These are phyloP conservation scores for Lasiosphaeris hirsuta DNA, from an alignment of 495 filamentous ascomycete species.

Conservation along the genomic window DNA sequence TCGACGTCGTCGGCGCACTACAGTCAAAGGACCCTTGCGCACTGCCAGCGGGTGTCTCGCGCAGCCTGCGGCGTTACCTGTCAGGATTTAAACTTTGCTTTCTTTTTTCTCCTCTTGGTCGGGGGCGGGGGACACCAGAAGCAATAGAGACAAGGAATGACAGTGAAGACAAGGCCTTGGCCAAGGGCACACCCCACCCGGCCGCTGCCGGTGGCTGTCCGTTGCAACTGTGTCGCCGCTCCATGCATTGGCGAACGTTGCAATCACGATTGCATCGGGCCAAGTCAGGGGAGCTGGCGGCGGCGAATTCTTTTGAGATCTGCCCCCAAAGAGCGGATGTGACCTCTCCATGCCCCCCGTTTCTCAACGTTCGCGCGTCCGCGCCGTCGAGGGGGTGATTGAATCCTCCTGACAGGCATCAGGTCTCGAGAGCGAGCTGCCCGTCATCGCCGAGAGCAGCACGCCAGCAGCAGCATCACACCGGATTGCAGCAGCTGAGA, in stretches of 20 bases:
- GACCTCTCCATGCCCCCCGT: slow-evolving; percentile 18
- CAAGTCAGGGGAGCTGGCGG: slow-evolving; percentile 34
- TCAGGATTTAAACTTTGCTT: slow-evolving; percentile 27
- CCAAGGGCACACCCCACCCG: slow-evolving; percentile 12
- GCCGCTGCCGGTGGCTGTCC: slow-evolving; percentile 35
- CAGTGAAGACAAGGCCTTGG: neutral
- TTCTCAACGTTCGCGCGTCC: slow-evolving; percentile 17
- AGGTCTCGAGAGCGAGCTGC: neutral
- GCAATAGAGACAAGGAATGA: slow-evolving; percentile 10
- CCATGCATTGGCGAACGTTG: slow-evolving; percentile 34
- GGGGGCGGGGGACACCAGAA: neutral
- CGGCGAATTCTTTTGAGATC: slow-evolving; percentile 31
- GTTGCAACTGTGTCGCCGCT: slow-evolving; percentile 27
- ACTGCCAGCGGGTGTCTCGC: neutral
- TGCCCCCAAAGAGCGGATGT: slow-evolving; percentile 23
- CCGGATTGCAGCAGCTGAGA: too few relatives aligned
- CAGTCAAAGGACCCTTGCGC: too few relatives aligned
- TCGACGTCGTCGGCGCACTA: neutral
- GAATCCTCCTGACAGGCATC: slow-evolving; percentile 9
- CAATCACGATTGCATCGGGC: slow-evolving; percentile 38
- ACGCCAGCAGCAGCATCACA: too few relatives aligned
- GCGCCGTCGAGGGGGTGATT: neutral
- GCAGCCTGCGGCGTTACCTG: slow-evolving; percentile 9
- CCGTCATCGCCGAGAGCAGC: neutral
- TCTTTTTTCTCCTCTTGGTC: slow-evolving; percentile 20